Percentiles rank a stretch among this genome's conserved stretches.
phyloP scores from a whole-genome alignment of 495 filamentous ascomycete species.

The Neurospora hispaniola region DNA sequence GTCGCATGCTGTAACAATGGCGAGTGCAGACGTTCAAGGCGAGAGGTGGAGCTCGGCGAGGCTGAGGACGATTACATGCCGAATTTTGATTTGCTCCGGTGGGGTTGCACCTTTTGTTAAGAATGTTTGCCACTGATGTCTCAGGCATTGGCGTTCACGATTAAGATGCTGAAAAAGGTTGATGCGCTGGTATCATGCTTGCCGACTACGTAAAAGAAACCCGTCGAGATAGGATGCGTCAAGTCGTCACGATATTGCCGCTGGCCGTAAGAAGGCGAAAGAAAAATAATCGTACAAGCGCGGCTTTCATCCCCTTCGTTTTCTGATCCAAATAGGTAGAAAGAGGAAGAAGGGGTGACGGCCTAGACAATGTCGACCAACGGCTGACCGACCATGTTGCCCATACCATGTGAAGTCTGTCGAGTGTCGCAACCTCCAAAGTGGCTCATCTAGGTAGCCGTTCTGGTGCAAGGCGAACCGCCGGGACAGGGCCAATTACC shows the following conservation, averaged over 20 bases:
- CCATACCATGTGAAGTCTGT: constrained; percentile 19
- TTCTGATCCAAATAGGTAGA: constrained; percentile 19
- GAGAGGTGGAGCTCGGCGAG: constrained; percentile 3
- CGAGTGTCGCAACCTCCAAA: constrained; percentile 23
- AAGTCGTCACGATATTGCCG: constrained; percentile 25
- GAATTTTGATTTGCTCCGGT: not conserved
- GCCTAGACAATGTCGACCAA: constrained; percentile 21
- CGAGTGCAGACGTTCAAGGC: constrained; percentile 3
- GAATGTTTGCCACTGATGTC: constrained; percentile 6
- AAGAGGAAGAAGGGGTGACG: constrained; percentile 12
- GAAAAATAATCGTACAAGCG: constrained; percentile 28
- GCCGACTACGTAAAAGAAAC: constrained; percentile 25
- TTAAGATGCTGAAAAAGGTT: constrained; percentile 13
- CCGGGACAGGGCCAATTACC: constrained; percentile 24
- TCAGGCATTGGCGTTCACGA: constrained; percentile 16
- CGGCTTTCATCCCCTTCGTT: constrained; percentile 22
- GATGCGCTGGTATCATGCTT: constrained; percentile 24
- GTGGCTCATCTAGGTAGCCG: constrained; percentile 19
- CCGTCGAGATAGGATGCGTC: constrained; percentile 15
- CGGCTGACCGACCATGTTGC: constrained; percentile 22
- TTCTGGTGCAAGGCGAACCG: constrained; percentile 17
- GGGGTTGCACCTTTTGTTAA: constrained; percentile 4
- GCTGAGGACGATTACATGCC: constrained; percentile 6
- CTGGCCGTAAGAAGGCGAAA: constrained; percentile 23
- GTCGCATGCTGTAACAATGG: constrained; percentile 14